Evolutionary conservation across 2,329 filamentous ascomycete species (phyloP), one percentile per base, ranked within the genome.

Genomic region (Cytospora chrysosperma): DNA sequence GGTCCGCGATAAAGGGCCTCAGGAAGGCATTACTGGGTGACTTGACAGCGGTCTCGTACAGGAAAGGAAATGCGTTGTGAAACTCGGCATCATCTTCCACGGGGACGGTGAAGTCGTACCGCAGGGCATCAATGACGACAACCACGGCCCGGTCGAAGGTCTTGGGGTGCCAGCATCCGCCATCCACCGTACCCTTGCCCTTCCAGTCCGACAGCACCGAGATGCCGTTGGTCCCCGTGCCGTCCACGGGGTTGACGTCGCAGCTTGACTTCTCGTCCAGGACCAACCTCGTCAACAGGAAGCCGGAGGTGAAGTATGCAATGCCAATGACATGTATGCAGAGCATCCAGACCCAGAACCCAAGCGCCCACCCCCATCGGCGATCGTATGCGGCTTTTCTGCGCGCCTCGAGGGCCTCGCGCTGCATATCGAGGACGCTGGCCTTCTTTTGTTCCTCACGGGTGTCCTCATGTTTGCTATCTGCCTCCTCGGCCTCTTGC

Each of bases 91-190:
- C 76, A 63, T 85, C 78, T 52, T 81, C 77, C 65, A 90, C 88
- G 0, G 95, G 95, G 13, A 98, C 86, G 0, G 94, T 96, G 71
- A 99, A 99, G 76, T 99, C 95, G 77, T 99, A 99, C 65, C 95
- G 89, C 64, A 99, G 82, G 59, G 95, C 95, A 75, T 99, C 95
- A 63, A 99, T 90, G 57, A 99, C 80, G 62, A 99, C 85, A 27
- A 99, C 85, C 54, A 99, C 88, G 13, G 94, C 93, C 74, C 93
- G 95, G 67, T 96, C 86, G 73, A 98, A 99, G 2, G 88, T 91
- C 78, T 92, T 96, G 37, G 93, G 92, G 74, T 98, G 93, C 95
- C 95, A 99, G 82, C 95, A 99, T 68, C 95, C 95, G 63, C 83
- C 81, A 26, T 85, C 78, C 2, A 79, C 75, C 19, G 78, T 82